phyloP scores from a whole-genome alignment of 2,329 filamentous ascomycete species.

The Lasiodiplodia hormozganensis region DNA sequence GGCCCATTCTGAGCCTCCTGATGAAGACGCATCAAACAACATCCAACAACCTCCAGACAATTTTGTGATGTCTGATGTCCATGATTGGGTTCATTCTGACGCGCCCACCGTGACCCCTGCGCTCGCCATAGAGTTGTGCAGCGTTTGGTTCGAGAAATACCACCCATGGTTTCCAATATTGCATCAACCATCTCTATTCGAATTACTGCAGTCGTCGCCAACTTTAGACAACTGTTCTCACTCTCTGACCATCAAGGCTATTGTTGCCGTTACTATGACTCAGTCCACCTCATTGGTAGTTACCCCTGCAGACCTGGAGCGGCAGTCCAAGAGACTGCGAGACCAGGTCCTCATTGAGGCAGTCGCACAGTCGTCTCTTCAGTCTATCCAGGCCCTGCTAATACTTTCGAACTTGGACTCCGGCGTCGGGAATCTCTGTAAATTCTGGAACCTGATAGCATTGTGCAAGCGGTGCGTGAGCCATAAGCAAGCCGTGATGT shows the following conservation, averaged over 20 bases:
- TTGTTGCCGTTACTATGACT: conserved; percentile 38
- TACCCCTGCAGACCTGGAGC: conserved; percentile 30
- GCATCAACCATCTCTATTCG: conserved; percentile 36
- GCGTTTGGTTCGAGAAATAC: conserved; percentile 46
- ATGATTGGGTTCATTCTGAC: conserved; percentile 6
- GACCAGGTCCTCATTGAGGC: conserved; percentile 39
- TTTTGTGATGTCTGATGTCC: not conserved
- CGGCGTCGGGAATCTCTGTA: conserved; percentile 39
- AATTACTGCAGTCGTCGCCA: conserved; percentile 31
- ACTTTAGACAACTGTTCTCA: conserved; percentile 32
- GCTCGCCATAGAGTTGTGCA: conserved; percentile 37
- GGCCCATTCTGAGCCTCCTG: not conserved
- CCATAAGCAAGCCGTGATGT: not conserved
- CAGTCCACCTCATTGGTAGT: conserved; percentile 35
- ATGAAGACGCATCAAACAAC: not conserved
- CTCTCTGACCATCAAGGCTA: conserved; percentile 38
- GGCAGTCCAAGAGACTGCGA: conserved; percentile 36
- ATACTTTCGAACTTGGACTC: conserved; percentile 42
- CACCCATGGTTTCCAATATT: conserved; percentile 49
- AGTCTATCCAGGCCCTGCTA: conserved; percentile 43
- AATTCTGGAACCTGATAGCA: conserved; percentile 46
- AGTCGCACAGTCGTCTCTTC: conserved; percentile 39
- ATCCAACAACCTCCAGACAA: not conserved
- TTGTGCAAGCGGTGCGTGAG: conserved; percentile 39
- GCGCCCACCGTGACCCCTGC: conserved; percentile 31